Conservation (phyloP, 306 rosid genomes). For the Mimosa pudica region DNA sequence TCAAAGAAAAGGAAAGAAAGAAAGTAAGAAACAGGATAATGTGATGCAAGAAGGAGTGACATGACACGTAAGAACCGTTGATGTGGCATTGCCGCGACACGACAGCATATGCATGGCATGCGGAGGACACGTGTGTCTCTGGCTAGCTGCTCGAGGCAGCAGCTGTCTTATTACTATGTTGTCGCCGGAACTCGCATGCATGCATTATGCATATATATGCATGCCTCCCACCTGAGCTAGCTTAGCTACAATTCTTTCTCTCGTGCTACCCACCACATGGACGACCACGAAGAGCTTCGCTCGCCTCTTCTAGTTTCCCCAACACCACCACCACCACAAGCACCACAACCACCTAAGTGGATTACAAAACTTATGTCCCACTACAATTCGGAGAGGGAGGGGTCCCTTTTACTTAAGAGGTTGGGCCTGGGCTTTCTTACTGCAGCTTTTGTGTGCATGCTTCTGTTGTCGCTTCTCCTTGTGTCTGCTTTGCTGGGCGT, state of each 20-base stretch:
- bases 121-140: conserved; percentile 47
- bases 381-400: too few relatives aligned
- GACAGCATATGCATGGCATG: conserved; percentile 41
- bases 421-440: conserved; percentile 54
- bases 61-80: neutral
- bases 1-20: too few relatives aligned
- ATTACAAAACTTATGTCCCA: conserved; percentile 41
- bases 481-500: conserved; percentile 54
- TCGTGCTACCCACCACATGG: conserved; percentile 26
- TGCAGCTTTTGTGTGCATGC: conserved; percentile 58
- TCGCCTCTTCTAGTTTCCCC: conserved; percentile 6
- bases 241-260: too few relatives aligned
- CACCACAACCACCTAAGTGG: conserved; percentile 48
- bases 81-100: conserved; percentile 41
- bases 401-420: conserved; percentile 42
- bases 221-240: too few relatives aligned
- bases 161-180: neutral
- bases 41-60: neutral
- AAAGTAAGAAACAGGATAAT: too few relatives aligned
- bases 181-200: neutral
- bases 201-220: neutral
- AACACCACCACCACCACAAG: conserved; percentile 38
- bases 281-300: conserved; percentile 25
- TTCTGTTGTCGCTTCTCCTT: conserved; percentile 46
- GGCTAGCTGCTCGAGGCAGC: neutral